These are phyloP conservation scores for Fusarium liriodendri DNA, from an alignment of 2,329 filamentous ascomycete genomes.

Conservation along the genomic window DNA sequence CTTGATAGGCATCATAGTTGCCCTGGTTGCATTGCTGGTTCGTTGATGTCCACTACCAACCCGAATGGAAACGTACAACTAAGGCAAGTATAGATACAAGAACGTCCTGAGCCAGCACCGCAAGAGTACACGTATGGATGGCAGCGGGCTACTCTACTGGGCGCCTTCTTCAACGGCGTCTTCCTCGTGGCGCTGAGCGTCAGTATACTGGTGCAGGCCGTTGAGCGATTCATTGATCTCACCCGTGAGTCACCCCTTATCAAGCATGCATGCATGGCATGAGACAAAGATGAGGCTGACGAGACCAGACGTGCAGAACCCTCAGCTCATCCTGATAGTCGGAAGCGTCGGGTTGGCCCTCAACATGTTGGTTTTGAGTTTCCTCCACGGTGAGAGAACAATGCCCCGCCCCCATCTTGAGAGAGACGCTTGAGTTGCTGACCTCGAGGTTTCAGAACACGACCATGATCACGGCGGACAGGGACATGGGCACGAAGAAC, in stretches of 20 bases:
- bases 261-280: not conserved
- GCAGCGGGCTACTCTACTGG: slow-evolving; percentile 78
- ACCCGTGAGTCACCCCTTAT: slow-evolving; percentile 54
- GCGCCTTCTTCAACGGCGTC: slow-evolving; percentile 84
- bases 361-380: slow-evolving; percentile 73
- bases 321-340: slow-evolving; percentile 74
- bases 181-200: slow-evolving; percentile 78
- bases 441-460: slow-evolving; percentile 37
- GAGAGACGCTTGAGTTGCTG: not conserved
- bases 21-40: slow-evolving; percentile 72
- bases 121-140: slow-evolving; percentile 73
- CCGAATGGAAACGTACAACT: not conserved
- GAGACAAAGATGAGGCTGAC: slow-evolving; percentile 24
- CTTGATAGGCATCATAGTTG: slow-evolving; percentile 75
- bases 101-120: slow-evolving; percentile 64
- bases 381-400: slow-evolving; percentile 70
- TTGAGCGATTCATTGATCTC: slow-evolving; percentile 75
- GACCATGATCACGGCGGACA: slow-evolving; percentile 53
- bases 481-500: slow-evolving; percentile 37
- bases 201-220: slow-evolving; percentile 78
- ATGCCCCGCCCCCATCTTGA: not conserved
- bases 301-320: slow-evolving; percentile 68
- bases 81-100: slow-evolving; percentile 60
- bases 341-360: slow-evolving; percentile 74
- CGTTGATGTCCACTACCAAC: slow-evolving; percentile 26